phyloP scores from a whole-genome alignment of 208 protist species.

The Trypanosomatidae sp. region DNA sequence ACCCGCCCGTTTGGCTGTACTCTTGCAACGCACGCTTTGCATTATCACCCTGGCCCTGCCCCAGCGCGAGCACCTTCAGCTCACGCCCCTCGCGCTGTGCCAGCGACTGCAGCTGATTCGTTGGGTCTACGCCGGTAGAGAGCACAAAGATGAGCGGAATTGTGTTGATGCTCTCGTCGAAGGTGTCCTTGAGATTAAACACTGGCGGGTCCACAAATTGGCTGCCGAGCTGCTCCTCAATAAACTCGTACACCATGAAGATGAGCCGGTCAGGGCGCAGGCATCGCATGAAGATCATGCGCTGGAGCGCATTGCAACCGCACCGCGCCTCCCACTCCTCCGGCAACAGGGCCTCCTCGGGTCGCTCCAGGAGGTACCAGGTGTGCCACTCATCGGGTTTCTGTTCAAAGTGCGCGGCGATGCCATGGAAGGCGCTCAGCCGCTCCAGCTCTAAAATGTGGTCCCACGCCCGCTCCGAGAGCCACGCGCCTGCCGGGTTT shows the following conservation, averaged over 20 bases:
- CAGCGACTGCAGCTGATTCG: slow-evolving; percentile 91
- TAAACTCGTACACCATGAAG: slow-evolving; percentile 96
- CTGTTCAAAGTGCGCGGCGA: slow-evolving; percentile 96
- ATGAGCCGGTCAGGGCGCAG: slow-evolving; percentile 97
- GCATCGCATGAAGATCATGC: slow-evolving; percentile 97
- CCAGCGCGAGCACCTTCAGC: slow-evolving; percentile 96
- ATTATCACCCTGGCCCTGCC: slow-evolving; percentile 97
- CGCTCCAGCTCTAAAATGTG: slow-evolving; percentile 97
- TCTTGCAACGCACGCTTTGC: slow-evolving; percentile 94
- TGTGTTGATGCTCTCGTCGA: slow-evolving; percentile 90
- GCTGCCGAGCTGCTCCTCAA: slow-evolving; percentile 92
- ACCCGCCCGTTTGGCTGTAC: slow-evolving; percentile 93
- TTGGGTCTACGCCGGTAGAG: slow-evolving; percentile 97
- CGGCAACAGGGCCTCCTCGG: slow-evolving; percentile 95
- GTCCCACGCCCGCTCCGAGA: slow-evolving; percentile 96
- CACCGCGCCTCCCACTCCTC: slow-evolving; percentile 95
- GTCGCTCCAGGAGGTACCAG: slow-evolving; percentile 95
- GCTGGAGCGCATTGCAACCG: slow-evolving; percentile 93
- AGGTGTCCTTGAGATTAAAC: slow-evolving; percentile 96
- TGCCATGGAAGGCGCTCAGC: slow-evolving; percentile 94
- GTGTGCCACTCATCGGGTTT: slow-evolving; percentile 91
- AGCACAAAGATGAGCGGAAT: slow-evolving; percentile 98
- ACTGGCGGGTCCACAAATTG: slow-evolving; percentile 97
- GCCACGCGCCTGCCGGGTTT: slow-evolving; percentile 96
- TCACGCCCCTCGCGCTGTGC: slow-evolving; percentile 77